These are phyloP conservation scores for Handroanthus guayacan DNA, from an alignment of 257 asterid genomes.

Conservation along the genomic window DNA sequence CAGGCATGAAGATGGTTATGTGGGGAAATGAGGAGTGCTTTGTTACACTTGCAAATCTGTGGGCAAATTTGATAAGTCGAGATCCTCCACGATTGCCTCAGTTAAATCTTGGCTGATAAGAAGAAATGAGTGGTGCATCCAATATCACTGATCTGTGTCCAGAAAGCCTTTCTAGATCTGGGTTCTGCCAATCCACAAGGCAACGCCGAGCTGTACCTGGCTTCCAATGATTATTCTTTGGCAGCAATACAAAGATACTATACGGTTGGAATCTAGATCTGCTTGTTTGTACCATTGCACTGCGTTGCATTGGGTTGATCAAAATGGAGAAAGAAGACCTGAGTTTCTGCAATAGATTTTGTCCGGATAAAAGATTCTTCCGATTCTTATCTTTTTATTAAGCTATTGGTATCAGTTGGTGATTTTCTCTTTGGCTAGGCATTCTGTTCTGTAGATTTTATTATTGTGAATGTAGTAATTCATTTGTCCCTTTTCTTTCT, in stretches of 20 bases:
- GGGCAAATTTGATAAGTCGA: conserved; percentile 66
- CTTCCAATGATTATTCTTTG: conserved; percentile 6
- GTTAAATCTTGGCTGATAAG: conserved; percentile 44
- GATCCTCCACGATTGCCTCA: conserved; percentile 66
- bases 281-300: neutral
- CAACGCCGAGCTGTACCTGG: conserved; percentile 21
- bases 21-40: conserved; percentile 70
- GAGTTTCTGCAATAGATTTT: conserved; percentile 29
- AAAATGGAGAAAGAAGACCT: conserved; percentile 31
- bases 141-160: conserved; percentile 27
- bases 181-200: conserved; percentile 27
- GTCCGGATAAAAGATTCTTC: conserved; percentile 25
- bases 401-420: conserved; percentile 26
- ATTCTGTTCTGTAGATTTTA: conserved; percentile 30
- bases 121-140: conserved; percentile 33
- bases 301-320: conserved; percentile 28
- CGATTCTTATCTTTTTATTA: conserved; percentile 16
- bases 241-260: neutral
- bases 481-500: neutral
- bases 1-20: conserved; percentile 62
- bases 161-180: conserved; percentile 31
- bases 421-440: conserved; percentile 25
- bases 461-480: conserved; percentile 28
- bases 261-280: conserved; percentile 2
- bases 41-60: conserved; percentile 73